phyloP scores from a whole-genome alignment of 768 basidiomycete species.

The Psilocybe tampanensis region DNA sequence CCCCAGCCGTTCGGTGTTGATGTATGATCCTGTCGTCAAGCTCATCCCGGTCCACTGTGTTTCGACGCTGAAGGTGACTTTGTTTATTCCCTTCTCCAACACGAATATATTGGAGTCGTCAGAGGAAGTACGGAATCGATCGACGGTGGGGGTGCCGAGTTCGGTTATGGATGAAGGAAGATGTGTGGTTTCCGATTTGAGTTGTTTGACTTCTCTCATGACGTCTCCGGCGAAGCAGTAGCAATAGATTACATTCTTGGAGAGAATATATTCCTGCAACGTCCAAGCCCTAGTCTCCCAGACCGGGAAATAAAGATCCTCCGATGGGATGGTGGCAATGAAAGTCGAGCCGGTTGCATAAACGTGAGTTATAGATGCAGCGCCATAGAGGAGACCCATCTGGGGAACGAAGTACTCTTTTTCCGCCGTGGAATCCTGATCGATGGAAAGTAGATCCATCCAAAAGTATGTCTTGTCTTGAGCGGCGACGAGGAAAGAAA shows the following conservation, averaged over 20 bases:
- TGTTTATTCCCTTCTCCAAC: background rate
- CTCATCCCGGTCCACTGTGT: background rate
- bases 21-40: slow-evolving; percentile 1
- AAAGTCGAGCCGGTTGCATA: slow-evolving; percentile 4
- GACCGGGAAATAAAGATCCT: slow-evolving; percentile 7
- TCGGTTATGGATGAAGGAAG: slow-evolving; percentile 5
- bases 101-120: slow-evolving; percentile 3
- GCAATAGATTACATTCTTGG: slow-evolving; percentile 3
- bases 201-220: slow-evolving; percentile 3
- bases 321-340: slow-evolving; percentile 3
- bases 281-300: slow-evolving; percentile 14
- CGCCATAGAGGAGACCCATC: slow-evolving; percentile 9
- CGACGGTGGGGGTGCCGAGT: slow-evolving; percentile 5
- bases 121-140: background rate
- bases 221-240: slow-evolving; percentile 11
- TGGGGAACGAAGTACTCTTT: slow-evolving; percentile 10
- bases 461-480: slow-evolving; percentile 3
- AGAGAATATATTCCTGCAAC: slow-evolving; percentile 10
- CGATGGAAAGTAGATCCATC: slow-evolving; percentile 11
- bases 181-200: background rate
- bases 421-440: slow-evolving; percentile 5
- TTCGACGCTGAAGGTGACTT: slow-evolving; percentile 6
- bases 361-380: slow-evolving; percentile 5
- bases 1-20: slow-evolving; percentile 1
- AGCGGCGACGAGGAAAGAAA: slow-evolving; percentile 9